Evolutionary conservation across 2,329 filamentous ascomycete species (phyloP).

Genomic region (Teratosphaeria gauchensis): DNA sequence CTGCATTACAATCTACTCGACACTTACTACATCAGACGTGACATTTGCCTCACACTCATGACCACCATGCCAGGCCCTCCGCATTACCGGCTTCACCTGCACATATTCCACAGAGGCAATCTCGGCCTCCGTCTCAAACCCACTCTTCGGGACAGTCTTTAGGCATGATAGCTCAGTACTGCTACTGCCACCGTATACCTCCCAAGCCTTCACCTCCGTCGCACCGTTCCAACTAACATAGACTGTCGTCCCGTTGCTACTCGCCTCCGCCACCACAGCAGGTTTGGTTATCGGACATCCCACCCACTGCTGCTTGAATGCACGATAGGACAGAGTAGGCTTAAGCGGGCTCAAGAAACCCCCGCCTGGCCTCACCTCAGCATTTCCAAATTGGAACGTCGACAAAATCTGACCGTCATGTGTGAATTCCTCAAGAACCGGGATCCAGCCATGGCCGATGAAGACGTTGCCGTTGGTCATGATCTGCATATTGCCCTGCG

Average conservation of each 20-base stretch:
- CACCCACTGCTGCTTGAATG: constrained; percentile 16
- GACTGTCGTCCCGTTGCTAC: neutral
- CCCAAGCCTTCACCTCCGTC: constrained; percentile 19
- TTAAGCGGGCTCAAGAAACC: constrained; percentile 1
- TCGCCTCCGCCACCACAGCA: constrained; percentile 2
- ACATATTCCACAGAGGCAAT: constrained; percentile 1
- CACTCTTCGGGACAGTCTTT: constrained; percentile 4
- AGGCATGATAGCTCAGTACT: constrained; percentile 1
- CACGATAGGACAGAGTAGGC: constrained; percentile 11
- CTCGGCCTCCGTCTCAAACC: constrained; percentile 15
- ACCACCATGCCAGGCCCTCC: neutral
- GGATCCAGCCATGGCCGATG: constrained; percentile 15
- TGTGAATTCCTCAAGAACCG: constrained; percentile 15
- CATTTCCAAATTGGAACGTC: constrained; percentile 9
- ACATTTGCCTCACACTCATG: neutral
- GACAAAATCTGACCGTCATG: constrained; percentile 8
- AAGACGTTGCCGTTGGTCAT: constrained; percentile 14
- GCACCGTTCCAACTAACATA: constrained; percentile 19
- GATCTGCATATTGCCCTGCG: constrained; percentile 15
- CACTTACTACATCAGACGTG: too few species aligned
- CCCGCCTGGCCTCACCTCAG: constrained; percentile 1
- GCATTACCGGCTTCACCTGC: neutral
- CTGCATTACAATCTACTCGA: too few species aligned
- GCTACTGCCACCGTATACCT: constrained; percentile 10
- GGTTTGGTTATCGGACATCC: constrained; percentile 5